A percentile compares a stretch with the other conserved stretches of the same genome.
phyloP scores from a whole-genome alignment of 345 rosid genomes.

The Pistacia integerrima region DNA sequence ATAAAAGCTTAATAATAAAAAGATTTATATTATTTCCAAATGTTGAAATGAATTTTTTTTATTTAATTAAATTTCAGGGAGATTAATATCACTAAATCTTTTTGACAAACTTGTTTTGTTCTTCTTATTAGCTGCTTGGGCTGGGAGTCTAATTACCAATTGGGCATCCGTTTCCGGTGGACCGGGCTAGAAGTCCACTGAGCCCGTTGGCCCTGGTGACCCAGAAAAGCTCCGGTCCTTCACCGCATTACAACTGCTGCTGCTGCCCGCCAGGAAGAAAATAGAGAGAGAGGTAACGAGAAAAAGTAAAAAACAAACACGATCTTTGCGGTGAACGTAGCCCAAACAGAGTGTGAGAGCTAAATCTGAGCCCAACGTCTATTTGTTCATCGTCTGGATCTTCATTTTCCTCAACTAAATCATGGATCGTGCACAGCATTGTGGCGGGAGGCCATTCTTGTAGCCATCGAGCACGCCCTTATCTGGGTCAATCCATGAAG shows the following conservation, averaged over 20 bases:
- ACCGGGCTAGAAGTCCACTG: no score
- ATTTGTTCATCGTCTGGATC: slow-evolving; percentile 34
- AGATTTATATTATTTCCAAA: no score
- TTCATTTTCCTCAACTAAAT: slow-evolving; percentile 41
- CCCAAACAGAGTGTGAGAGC: neutral
- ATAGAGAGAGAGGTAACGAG: neutral
- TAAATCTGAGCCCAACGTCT: slow-evolving; percentile 30
- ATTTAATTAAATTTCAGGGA: no score
- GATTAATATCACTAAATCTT: no score
- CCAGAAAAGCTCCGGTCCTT: neutral
- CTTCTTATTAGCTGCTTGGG: no score
- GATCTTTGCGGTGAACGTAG: no score
- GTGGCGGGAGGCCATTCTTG: slow-evolving; percentile 73
- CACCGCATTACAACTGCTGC: neutral
- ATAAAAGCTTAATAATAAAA: no score
- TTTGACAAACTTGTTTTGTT: no score
- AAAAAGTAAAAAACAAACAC: neutral
- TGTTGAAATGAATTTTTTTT: no score
- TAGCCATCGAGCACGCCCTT: slow-evolving; percentile 61
- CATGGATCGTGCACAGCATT: slow-evolving; percentile 72
- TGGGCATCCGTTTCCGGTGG: no score
- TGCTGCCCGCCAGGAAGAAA: neutral
- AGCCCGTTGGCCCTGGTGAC: neutral
- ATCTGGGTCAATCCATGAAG: slow-evolving; percentile 54
- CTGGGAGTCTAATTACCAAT: no score